These are phyloP conservation scores for Parietichytrium sp. DNA, from an alignment of 108 stramenopile species.

Conservation along the genomic window DNA sequence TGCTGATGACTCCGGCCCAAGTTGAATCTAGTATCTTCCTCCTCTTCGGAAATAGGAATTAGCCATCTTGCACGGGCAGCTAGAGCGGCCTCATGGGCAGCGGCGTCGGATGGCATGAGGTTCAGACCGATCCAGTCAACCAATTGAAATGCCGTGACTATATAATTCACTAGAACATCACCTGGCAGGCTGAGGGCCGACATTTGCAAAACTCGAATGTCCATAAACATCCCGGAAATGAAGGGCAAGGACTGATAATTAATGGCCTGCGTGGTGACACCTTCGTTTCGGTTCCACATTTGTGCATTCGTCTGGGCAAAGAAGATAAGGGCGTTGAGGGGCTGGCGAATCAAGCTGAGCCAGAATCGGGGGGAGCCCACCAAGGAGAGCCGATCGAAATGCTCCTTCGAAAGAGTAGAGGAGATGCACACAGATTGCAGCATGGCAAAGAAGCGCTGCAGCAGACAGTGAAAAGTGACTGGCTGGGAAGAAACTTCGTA, in stretches of 20 bases:
- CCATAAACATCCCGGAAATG: slow-evolving; percentile 16
- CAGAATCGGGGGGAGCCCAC: neutral
- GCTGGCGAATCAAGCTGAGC: slow-evolving; percentile 2
- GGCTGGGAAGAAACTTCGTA: slow-evolving; percentile 13
- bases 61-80: neutral
- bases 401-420: neutral
- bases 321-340: neutral
- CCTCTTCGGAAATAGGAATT: neutral
- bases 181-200: neutral
- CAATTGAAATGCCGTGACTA: neutral
- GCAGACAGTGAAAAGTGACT: slow-evolving; percentile 13
- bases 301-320: neutral
- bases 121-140: too few relatives aligned
- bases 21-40: too few relatives aligned
- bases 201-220: neutral
- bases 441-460: slow-evolving; percentile 31
- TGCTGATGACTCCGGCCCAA: too few relatives aligned
- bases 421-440: neutral
- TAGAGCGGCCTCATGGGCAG: too few relatives aligned
- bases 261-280: neutral
- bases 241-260: slow-evolving; percentile 7
- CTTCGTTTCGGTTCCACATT: slow-evolving; percentile 31
- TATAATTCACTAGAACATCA: neutral
- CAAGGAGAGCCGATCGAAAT: neutral
- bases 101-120: too few relatives aligned